Evolutionary conservation across 1,284 basidiomycete genomes (phyloP), one percentile per base, ranked within the genome.

Genomic region (Inonotus obliquus): DNA sequence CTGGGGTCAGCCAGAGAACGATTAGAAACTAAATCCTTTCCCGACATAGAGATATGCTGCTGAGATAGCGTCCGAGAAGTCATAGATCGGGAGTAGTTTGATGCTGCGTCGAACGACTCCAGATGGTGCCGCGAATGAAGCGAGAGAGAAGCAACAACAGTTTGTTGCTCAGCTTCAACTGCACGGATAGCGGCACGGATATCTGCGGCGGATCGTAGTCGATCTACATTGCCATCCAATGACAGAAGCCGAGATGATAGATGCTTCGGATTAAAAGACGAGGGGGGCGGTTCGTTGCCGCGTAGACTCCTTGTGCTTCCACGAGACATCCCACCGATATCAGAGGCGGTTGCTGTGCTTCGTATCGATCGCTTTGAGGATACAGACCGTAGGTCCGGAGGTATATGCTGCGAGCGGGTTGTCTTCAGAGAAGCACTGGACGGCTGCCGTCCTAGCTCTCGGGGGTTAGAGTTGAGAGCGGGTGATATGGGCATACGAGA

Each of bases 71-170:
- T 72, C 75, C 74, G 76, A 6, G 75, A 74, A 53, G 60, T 27
- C n/a, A 29, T 37, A 66, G 66, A 60, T 57, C 57, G 61, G 68
- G 49, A 53, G 21, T 51, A 41, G 56, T 32, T 60, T 32, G 32
- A 61, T 41, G n/a, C 56, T 27, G 41, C 67, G 25, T 66, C 68
- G 35, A 67, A 67, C 25, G 70, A 71, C 32, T 32, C 32, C 32
- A 14, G 77, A 51, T 54, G 60, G 47, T 63, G 71, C 66, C 83
- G 79, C 4, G 86, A 84, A 57, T 89, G 72, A 14, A 85, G 80
- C 47, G 81, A 87, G 70, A 91, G 90, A 4, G 87, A 87, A 68
- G 90, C 87, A 70, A 89, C 79, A 47, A 91, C 71, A 57, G 86
- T 77, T 63, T 78, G 78, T 14, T 81, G 83, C 69, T 91, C 88